Evolutionary conservation across 805 yeast species (phyloP).

Genomic region (Phaffomyces antillensis): DNA sequence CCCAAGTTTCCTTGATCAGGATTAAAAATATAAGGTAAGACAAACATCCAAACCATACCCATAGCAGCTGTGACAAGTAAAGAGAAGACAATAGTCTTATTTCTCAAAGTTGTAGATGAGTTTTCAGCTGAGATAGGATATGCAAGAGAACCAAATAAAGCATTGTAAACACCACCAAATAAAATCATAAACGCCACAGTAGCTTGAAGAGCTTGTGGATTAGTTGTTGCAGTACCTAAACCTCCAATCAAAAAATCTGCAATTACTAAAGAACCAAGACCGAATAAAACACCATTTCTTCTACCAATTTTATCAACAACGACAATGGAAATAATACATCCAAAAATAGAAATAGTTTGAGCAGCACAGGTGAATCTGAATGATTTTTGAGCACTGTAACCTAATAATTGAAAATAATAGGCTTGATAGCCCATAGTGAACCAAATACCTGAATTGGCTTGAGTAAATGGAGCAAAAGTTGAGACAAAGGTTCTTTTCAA

Average conservation of each 20-base stretch:
- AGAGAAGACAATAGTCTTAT: conserved; percentile 29
- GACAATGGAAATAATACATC: conserved; percentile 25
- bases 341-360: conserved; percentile 24
- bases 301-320: conserved; percentile 24
- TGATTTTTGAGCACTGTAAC: conserved; percentile 33
- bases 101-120: conserved; percentile 32
- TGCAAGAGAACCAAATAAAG: conserved; percentile 30
- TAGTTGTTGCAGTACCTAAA: conserved; percentile 13
- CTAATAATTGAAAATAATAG: conserved; percentile 41
- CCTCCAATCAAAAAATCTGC: conserved; percentile 21
- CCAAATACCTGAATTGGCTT: conserved; percentile 37
- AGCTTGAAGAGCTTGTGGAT: conserved; percentile 8
- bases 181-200: conserved; percentile 23
- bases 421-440: conserved; percentile 38
- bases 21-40: conserved; percentile 38
- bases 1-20: conserved; percentile 33
- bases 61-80: conserved; percentile 21
- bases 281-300: conserved; percentile 22
- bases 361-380: conserved; percentile 30
- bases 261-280: conserved; percentile 19
- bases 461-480: conserved; percentile 29
- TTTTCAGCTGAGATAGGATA: conserved; percentile 30
- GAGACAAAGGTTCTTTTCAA: conserved; percentile 33
- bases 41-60: conserved; percentile 29
- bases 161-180: conserved; percentile 27